Base-by-base conservation (phyloP, 1,284 basidiomycete genomes). In the Malassezia globosa region DNA sequence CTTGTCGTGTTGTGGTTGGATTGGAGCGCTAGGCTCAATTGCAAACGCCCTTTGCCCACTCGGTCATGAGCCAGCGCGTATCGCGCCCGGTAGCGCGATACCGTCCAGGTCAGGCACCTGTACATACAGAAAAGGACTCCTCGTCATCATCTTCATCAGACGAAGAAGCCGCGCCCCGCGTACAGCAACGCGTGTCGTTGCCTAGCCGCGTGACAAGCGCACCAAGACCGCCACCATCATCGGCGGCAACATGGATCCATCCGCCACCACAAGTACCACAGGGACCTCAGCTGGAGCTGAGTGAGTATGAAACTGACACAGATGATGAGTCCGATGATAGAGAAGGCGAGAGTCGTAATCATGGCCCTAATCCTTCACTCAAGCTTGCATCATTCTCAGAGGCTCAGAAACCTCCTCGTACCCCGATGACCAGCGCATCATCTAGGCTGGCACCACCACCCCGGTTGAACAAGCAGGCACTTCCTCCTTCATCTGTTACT, bases 91-190 rank as follows among this genome's bases (percentile, higher is more conserved):
- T 54, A 2, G 56, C 64, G 4, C 53, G 69, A 19, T 72, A 72
- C 37, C 56, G 69, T 21, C 64, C 67, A 0, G 69, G 69, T 31
- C 64, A 69, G 51, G 63, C 61, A 14, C 69, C 66, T 10, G 46
- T 35, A 18, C 34, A 31, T 5, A 44, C 23, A 13, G 35, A 4
- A 14, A 36, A n/a, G 1, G 41, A 40, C 24, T 42, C 37, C 14
- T 46, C 39, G 14, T n/a, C n/a, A n/a, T 31, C 29, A 16, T 31
- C 29, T 11, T 31, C 29, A 31, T 36, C 43, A 10, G 53, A 56
- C 21, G 59, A 59, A 6, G 33, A 40, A 5, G 46, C 44, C 10
- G 54, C 33, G 36, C 36, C 14, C 14, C 24, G 23, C n/a, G 22
- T 18, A 19, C 27, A 36, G 24, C 22, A 36, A 21, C 35, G 34